Evolutionary conservation across 768 basidiomycete species (phyloP).

Genomic region (Mycena chlorophos): DNA sequence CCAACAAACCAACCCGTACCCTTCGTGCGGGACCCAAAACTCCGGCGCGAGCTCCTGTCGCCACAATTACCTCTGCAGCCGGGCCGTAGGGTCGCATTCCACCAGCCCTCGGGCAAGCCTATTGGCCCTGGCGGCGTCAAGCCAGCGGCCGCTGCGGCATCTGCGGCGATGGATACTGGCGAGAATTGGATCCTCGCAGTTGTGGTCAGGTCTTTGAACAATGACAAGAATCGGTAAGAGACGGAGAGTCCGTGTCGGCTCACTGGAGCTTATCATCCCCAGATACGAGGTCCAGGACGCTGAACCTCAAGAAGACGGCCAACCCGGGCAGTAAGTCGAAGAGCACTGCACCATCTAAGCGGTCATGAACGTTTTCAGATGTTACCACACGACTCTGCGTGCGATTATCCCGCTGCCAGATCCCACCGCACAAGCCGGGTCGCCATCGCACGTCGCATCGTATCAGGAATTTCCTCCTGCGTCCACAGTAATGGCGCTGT

Average conservation of each 20-base stretch:
- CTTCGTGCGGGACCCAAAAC: conserved; percentile 66
- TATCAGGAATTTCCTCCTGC: conserved; percentile 74
- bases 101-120: conserved; percentile 52
- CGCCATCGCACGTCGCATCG: conserved; percentile 61
- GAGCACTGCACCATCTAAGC: conserved; percentile 7
- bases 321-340: conserved; percentile 56
- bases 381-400: conserved; percentile 68
- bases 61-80: conserved; percentile 68
- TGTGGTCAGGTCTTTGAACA: conserved; percentile 66
- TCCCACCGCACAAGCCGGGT: conserved; percentile 55
- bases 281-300: conserved; percentile 88
- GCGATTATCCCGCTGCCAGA: conserved; percentile 82
- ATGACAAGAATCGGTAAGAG: conserved; percentile 71
- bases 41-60: conserved; percentile 59
- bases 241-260: background rate
- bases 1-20: conserved; percentile 41
- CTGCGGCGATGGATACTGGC: conserved; percentile 42
- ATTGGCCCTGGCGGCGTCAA: conserved; percentile 9
- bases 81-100: conserved; percentile 81
- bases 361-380: conserved; percentile 35
- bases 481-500: conserved; percentile 81
- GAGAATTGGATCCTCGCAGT: conserved; percentile 80
- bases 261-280: background rate
- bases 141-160: background rate
- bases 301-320: conserved; percentile 79